Evolutionary conservation across 2,329 filamentous ascomycete species (phyloP).

Genomic region (Diaporthe sp.): DNA sequence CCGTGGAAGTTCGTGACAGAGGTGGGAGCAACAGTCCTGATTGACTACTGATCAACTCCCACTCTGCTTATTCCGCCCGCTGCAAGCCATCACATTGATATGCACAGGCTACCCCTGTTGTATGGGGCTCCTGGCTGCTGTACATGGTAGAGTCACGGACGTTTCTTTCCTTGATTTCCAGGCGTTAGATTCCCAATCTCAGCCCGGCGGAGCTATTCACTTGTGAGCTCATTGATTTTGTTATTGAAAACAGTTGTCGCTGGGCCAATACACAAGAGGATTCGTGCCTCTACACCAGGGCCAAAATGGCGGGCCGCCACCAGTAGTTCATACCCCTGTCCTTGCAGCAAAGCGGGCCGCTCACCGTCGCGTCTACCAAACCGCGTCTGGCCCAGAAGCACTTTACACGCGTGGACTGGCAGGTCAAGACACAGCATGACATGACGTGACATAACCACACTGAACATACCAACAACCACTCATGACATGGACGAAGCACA

Average conservation of each 20-base stretch:
- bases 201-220: neutral
- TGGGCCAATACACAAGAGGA: neutral
- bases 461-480: neutral
- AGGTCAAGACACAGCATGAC: neutral
- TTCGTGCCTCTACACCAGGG: neutral
- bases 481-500: conserved; percentile 62
- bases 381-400: conserved; percentile 12
- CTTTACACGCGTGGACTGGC: conserved; percentile 7
- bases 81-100: neutral
- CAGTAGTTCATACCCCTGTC: neutral
- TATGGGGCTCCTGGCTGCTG: neutral
- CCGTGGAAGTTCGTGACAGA: neutral
- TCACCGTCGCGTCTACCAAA: conserved; percentile 25
- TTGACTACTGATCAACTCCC: no score
- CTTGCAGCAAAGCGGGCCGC: conserved; percentile 17
- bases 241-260: neutral
- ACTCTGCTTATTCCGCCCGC: neutral
- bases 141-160: neutral
- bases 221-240: neutral
- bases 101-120: neutral
- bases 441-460: neutral
- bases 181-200: neutral
- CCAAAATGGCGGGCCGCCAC: neutral
- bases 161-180: neutral
- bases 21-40: neutral